Base-by-base conservation (phyloP, 2,329 filamentous ascomycete species). In the Fusarium sp. region DNA sequence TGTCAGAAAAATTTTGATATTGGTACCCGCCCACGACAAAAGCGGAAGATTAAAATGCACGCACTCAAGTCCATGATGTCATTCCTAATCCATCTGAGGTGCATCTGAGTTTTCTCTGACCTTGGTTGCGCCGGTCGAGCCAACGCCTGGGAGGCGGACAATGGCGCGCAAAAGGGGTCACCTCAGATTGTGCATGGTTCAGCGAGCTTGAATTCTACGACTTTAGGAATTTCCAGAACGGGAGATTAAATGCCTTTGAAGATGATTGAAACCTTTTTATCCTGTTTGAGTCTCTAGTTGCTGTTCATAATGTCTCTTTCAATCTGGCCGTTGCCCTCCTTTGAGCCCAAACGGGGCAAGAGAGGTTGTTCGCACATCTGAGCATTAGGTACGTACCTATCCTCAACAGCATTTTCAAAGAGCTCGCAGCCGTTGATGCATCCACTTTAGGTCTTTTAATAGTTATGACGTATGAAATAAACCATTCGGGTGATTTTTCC, bases 1-100 rank as follows among this genome's bases (percentile, higher is more conserved):
- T 46, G 56, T 36, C 42, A 20, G 51, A 29, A 38, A 42, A 31
- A 31, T 20, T 71, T 71, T 71, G 69, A 71, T 70, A 70, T 70
- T 70, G 36, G 20, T 35, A 36, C 36, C 66, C 38, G 49, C 56
- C 44, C 35, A 24, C 27, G 57, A 61, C 56, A 11, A 16, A 22
- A 29, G 46, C 29, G 12, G 27, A 17, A 56, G 62, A 58, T 70
- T 44, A 40, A 35, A 35, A 22, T 66, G 10, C 16, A 29, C 24
- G 33, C 51, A 66, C 57, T 55, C 27, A 20, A 40, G 24, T 12
- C 27, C 12, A 10, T 36, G 3, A 14, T 31, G 27, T 16, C 29
- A 24, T 24, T 8, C 44, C 60, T 64, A 60, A 49, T 42, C 27
- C 33, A 2, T 56, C 33, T 22, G 17, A 56, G 35, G 29, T 17